These are phyloP conservation scores for Vitis hybrid DNA, from an alignment of 177 flowering plant genomes.

Conservation along the genomic window DNA sequence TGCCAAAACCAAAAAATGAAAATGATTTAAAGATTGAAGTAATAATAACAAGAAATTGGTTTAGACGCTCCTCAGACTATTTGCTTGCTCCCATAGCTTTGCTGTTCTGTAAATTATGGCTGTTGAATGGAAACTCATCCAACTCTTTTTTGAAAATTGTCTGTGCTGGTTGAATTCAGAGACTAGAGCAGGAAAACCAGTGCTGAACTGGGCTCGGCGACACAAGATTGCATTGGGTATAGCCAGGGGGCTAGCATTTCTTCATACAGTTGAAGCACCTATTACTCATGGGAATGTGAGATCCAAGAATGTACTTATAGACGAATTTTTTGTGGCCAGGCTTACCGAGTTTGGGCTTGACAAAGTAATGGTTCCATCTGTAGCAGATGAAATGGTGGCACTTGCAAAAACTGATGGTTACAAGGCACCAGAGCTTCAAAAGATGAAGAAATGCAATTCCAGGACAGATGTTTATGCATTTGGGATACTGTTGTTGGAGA, in stretches of 20 bases:
- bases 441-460: constrained; percentile 88
- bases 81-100: neutral
- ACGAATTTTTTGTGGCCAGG: constrained; percentile 81
- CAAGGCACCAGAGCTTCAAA: constrained; percentile 94
- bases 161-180: constrained; percentile 44
- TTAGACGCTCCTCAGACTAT: neutral
- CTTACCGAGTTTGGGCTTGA: constrained; percentile 91
- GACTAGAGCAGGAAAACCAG: constrained; percentile 70
- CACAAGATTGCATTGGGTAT: constrained; percentile 90
- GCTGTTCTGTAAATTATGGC: neutral
- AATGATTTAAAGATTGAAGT: too few species aligned
- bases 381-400: constrained; percentile 87
- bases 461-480: constrained; percentile 93
- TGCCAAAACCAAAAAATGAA: too few species aligned
- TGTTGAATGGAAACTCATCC: neutral
- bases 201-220: constrained; percentile 88
- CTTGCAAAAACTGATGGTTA: constrained; percentile 83
- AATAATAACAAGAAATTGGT: neutral
- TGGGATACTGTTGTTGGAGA: constrained; percentile 86
- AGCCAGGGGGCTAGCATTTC: constrained; percentile 85
- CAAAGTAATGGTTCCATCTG: constrained; percentile 76
- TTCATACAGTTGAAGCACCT: constrained; percentile 77
- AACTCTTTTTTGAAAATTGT: constrained; percentile 4
- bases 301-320: constrained; percentile 84
- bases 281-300: constrained; percentile 85